phyloP scores from a whole-genome alignment of 1,139 yeast species.

The Debaryomycetaceae sp. region DNA sequence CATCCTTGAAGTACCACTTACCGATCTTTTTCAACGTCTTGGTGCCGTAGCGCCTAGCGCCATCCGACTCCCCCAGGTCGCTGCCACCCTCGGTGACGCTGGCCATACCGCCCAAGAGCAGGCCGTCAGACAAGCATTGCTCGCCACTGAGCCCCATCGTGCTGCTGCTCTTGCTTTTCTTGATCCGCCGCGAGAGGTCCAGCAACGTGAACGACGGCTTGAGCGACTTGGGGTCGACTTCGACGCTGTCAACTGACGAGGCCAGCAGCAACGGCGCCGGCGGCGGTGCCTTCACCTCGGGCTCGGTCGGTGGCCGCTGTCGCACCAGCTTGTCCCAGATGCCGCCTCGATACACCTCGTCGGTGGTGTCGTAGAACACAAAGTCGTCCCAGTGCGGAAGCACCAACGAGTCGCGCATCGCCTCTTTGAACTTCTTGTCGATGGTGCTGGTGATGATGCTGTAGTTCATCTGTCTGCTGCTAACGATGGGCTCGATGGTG shows the following conservation, averaged over 20 bases:
- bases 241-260: neutral
- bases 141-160: conserved; percentile 25
- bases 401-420: conserved; percentile 74
- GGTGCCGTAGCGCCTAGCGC: conserved; percentile 10
- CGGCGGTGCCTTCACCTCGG: conserved; percentile 6
- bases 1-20: conserved; percentile 61
- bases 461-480: conserved; percentile 76
- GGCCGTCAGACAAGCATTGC: conserved; percentile 28
- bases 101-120: conserved; percentile 9
- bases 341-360: conserved; percentile 83
- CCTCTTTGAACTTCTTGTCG: conserved; percentile 74
- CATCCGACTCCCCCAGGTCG: conserved; percentile 3
- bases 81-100: conserved; percentile 1
- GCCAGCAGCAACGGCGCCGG: conserved; percentile 5
- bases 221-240: conserved; percentile 9
- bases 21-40: conserved; percentile 58
- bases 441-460: conserved; percentile 75
- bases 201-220: conserved; percentile 25
- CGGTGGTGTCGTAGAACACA: conserved; percentile 59
- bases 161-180: conserved; percentile 25
- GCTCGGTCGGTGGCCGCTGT: conserved; percentile 9
- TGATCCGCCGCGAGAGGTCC: conserved; percentile 32
- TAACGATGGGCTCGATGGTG: conserved; percentile 81
- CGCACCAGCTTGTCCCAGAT: conserved; percentile 64
- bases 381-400: conserved; percentile 87